Evolutionary conservation across 2,329 filamentous ascomycete genomes (phyloP).

Genomic region (Exophiala sideris): DNA sequence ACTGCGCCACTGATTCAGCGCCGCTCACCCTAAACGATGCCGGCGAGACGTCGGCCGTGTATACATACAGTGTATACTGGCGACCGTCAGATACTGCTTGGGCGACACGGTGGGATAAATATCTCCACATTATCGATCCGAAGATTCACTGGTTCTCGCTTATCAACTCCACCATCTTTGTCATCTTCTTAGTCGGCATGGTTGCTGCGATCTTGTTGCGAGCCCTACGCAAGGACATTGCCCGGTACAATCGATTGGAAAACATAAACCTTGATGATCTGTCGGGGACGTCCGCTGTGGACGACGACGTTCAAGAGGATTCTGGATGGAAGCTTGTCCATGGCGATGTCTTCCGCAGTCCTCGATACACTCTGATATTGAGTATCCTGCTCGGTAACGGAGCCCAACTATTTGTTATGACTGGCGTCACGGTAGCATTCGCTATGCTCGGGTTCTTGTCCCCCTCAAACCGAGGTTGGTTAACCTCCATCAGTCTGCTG

Average conservation of each 20-base stretch:
- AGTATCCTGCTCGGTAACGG: conserved; percentile 89
- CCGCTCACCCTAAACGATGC: conserved; percentile 62
- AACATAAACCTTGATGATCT: conserved; percentile 87
- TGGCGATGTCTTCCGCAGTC: conserved; percentile 91
- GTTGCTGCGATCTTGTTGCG: conserved; percentile 89
- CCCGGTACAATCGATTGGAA: conserved; percentile 91
- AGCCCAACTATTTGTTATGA: conserved; percentile 96
- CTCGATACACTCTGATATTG: conserved; percentile 75
- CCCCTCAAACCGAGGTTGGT: conserved; percentile 88
- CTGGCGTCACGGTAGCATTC: conserved; percentile 87
- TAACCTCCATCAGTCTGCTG: conserved; percentile 88
- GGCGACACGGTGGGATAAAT: conserved; percentile 98
- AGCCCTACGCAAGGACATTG: conserved; percentile 90
- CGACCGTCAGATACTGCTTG: conserved; percentile 77
- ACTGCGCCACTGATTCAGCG: conserved; percentile 54
- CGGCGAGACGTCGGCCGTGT: conserved; percentile 66
- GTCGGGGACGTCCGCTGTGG: conserved; percentile 68
- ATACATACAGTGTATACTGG: conserved; percentile 94
- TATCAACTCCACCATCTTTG: conserved; percentile 92
- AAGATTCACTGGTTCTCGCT: conserved; percentile 99
- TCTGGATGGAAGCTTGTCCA: conserved; percentile 98
- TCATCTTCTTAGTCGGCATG: conserved; percentile 84
- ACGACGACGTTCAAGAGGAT: conserved; percentile 94
- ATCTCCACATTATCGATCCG: conserved; percentile 92
- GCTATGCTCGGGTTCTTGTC: conserved; percentile 92